Evolutionary conservation across 768 basidiomycete species (phyloP), one percentile per base, ranked within the genome.

Genomic region (Tricholoma bakamatsutake): DNA sequence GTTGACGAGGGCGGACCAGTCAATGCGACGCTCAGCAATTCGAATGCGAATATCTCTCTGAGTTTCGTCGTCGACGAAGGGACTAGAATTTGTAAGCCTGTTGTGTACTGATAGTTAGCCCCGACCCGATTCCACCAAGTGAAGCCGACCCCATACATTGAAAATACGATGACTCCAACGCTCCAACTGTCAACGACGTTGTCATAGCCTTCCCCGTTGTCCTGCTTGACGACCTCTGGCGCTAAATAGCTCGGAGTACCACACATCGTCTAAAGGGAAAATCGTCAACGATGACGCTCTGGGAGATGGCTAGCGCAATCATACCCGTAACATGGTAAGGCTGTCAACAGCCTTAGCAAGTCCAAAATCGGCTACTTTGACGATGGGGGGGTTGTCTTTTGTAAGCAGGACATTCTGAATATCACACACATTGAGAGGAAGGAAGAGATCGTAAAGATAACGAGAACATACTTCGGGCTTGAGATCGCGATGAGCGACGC

Each of bases 301-400:
- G 11, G 37, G 37, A 50, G 13, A 21, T 17, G 39, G 39, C 4
- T n/a, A 28, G 37, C 12, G 21, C 4, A 50, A 27, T 69, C 83
- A 13, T 59, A 92, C 91, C 60, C 79, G 79, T 11, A 93, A 71
- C 80, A 88, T 87, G 0, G 89, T 92, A 61, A 82, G 66, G 59
- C 83, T 85, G 59, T 91, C 85, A 21, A 91, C 84, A n/a, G 88
- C 83, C 67, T 98, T 99, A 1, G 96, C 95, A 6, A 98, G 81
- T 3, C 96, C 96, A 66, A 97, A 99, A 69, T 98, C 96, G 2
- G 96, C 95, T 13, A 98, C 87, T 66, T 98, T 98, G 62, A 91
- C 83, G 1, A 73, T 69, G 0, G 88, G 88, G 0, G 88, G 89
- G 2, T 75, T 60, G 40, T 85, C 81, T 9, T 66, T 74, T 1